These are phyloP conservation scores for Candida caryicola DNA, from an alignment of 805 yeast species.

Conservation along the genomic window DNA sequence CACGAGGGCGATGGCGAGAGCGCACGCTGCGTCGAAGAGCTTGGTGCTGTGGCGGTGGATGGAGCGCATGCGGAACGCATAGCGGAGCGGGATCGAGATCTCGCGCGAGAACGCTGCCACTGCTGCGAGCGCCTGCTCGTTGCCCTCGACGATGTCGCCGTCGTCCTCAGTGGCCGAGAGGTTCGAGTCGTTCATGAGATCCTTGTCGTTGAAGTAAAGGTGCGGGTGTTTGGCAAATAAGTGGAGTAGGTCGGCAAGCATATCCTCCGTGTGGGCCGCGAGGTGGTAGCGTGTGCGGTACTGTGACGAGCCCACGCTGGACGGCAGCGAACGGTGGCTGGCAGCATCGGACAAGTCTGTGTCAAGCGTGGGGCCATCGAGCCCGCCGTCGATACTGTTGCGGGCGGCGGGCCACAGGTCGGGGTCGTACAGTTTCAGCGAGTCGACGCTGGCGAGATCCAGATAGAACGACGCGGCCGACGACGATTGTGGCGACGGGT, in stretches of 20 bases:
- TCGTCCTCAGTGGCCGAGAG: constrained; percentile 6
- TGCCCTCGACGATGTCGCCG: background rate
- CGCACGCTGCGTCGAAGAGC: constrained; percentile 35
- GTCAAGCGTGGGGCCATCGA: background rate
- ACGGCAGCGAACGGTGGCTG: constrained; percentile 3
- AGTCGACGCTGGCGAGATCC: constrained; percentile 5
- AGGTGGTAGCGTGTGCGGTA: constrained; percentile 2
- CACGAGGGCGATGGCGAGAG: constrained; percentile 31
- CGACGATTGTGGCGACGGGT: constrained; percentile 1
- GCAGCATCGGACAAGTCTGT: background rate
- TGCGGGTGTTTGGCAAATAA: constrained; percentile 34
- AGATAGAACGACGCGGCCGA: constrained; percentile 15
- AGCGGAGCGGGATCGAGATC: constrained; percentile 23
- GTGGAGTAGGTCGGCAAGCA: constrained; percentile 30
- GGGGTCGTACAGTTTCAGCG: background rate
- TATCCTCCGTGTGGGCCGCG: constrained; percentile 18
- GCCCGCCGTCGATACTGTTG: background rate
- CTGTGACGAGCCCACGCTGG: constrained; percentile 1
- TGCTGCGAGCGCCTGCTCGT: constrained; percentile 9
- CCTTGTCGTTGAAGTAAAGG: constrained; percentile 28
- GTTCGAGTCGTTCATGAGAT: constrained; percentile 19
- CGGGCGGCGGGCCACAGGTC: background rate
- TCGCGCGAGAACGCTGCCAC: constrained; percentile 22
- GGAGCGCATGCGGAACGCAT: constrained; percentile 20
- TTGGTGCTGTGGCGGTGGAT: constrained; percentile 9